A percentile compares a stretch with the other conserved stretches of the same genome.
Conservation (phyloP, 768 basidiomycete genomes). For the Termitomyces sp. region DNA sequence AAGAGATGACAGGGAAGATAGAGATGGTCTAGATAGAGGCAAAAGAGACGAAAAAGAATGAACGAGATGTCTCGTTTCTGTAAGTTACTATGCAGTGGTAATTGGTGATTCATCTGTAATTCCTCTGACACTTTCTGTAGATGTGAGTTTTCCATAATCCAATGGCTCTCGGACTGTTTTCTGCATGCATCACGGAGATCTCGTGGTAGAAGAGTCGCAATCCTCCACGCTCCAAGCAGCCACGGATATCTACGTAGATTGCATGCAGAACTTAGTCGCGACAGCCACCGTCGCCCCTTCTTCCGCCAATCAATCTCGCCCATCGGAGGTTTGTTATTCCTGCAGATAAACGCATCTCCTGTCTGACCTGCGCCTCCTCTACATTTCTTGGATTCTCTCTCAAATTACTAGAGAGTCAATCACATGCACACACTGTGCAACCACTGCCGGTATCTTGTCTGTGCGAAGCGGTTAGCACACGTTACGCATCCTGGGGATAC, state of each 20-base stretch:
- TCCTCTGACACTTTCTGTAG: not conserved
- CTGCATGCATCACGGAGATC: conserved; percentile 14
- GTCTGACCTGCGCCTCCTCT: conserved; percentile 44
- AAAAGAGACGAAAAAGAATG: not conserved
- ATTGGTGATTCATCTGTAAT: not conserved
- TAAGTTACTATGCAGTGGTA: not conserved
- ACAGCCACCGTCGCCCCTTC: conserved; percentile 41
- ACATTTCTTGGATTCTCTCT: conserved; percentile 44
- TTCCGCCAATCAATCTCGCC: conserved; percentile 36
- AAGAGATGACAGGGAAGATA: not conserved
- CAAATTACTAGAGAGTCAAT: not conserved
- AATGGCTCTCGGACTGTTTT: conserved; percentile 12
- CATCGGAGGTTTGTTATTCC: conserved; percentile 23
- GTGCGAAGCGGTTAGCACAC: conserved; percentile 39
- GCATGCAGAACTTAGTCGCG: conserved; percentile 37
- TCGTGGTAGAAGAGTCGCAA: conserved; percentile 14
- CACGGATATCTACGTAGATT: conserved; percentile 44
- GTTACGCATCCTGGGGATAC: conserved; percentile 33
- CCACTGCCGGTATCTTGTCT: conserved; percentile 32
- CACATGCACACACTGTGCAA: conserved; percentile 35
- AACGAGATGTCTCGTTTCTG: not conserved
- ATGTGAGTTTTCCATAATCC: not conserved
- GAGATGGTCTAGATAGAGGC: not conserved
- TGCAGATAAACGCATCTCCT: conserved; percentile 44
- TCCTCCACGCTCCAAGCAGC: conserved; percentile 33